A percentile compares a stretch with the other conserved stretches of the same genome.
Conservation (phyloP, 768 basidiomycete species). For the Kwoniella bestiolae region DNA sequence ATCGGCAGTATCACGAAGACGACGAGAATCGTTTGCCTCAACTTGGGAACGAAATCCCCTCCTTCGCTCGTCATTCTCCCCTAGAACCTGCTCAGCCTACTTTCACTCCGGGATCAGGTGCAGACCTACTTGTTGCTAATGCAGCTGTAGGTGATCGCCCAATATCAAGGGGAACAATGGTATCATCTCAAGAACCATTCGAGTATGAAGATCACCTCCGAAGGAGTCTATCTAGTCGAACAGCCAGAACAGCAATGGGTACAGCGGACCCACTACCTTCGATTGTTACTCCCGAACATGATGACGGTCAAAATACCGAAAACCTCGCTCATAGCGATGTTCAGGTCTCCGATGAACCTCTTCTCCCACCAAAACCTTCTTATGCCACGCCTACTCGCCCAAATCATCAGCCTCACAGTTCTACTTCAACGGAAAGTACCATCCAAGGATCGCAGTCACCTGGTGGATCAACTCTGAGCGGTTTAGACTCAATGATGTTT, state of each 20-base stretch:
- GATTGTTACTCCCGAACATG: conserved; percentile 8
- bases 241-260: conserved; percentile 34
- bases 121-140: conserved; percentile 14
- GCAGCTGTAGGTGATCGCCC: conserved; percentile 34
- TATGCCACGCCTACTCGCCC: conserved; percentile 38
- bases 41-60: conserved; percentile 6
- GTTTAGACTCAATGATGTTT: conserved; percentile 47
- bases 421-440: conserved; percentile 33
- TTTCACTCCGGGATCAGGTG: not conserved
- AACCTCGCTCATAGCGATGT: conserved; percentile 6
- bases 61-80: conserved; percentile 21
- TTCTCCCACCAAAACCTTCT: conserved; percentile 26
- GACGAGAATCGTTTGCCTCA: not conserved
- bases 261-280: conserved; percentile 23
- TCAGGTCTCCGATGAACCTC: conserved; percentile 7
- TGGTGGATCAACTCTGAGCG: conserved; percentile 33
- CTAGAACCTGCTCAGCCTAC: conserved; percentile 8
- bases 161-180: conserved; percentile 40
- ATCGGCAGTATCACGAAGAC: not conserved
- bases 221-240: conserved; percentile 45
- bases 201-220: conserved; percentile 54
- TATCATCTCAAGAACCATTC: conserved; percentile 48
- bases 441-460: conserved; percentile 37
- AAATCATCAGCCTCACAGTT: conserved; percentile 24
- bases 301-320: conserved; percentile 3